A percentile compares a stretch with the other conserved stretches of the same genome.
phyloP scores from a whole-genome alignment of 345 rosid species.

The Orychophragmus violaceus region DNA sequence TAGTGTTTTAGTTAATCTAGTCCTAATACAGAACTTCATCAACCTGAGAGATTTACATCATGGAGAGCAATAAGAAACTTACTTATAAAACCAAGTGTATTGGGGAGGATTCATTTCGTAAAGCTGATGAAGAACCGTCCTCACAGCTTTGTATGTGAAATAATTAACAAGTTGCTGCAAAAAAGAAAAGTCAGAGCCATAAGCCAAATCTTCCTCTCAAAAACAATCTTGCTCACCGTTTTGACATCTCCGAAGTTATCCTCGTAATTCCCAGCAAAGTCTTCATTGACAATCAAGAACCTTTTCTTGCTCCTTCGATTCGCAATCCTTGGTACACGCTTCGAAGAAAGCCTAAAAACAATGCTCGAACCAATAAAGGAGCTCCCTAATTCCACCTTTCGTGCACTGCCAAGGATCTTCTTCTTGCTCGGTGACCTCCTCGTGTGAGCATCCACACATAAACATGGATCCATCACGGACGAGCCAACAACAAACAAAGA shows the following conservation, averaged over 20 bases:
- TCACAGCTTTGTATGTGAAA: slow-evolving; percentile 88
- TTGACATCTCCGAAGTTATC: slow-evolving; percentile 81
- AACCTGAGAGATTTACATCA: background rate
- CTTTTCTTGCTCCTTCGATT: slow-evolving; percentile 39
- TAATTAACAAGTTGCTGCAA: slow-evolving; percentile 73
- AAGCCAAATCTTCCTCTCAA: background rate
- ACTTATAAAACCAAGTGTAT: slow-evolving; percentile 83
- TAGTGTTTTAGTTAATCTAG: background rate
- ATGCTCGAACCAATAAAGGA: slow-evolving; percentile 55
- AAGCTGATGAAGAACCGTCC: slow-evolving; percentile 88
- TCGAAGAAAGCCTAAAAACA: slow-evolving; percentile 47
- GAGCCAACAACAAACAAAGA: slow-evolving; percentile 63
- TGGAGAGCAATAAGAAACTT: slow-evolving; percentile 26
- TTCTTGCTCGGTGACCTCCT: slow-evolving; percentile 36
- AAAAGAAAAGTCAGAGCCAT: slow-evolving; percentile 1
- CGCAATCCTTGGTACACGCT: slow-evolving; percentile 22
- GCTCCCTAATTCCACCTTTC: slow-evolving; percentile 45
- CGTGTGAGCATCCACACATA: slow-evolving; percentile 51
- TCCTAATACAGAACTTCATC: background rate
- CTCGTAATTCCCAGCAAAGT: slow-evolving; percentile 78
- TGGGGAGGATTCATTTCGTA: slow-evolving; percentile 93
- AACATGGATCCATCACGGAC: slow-evolving; percentile 59
- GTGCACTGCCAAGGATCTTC: slow-evolving; percentile 31
- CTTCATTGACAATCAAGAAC: slow-evolving; percentile 45
- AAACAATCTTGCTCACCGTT: slow-evolving; percentile 34